These are phyloP conservation scores for Mycena olivaceomarginata DNA, from an alignment of 768 basidiomycete species.

Conservation along the genomic window DNA sequence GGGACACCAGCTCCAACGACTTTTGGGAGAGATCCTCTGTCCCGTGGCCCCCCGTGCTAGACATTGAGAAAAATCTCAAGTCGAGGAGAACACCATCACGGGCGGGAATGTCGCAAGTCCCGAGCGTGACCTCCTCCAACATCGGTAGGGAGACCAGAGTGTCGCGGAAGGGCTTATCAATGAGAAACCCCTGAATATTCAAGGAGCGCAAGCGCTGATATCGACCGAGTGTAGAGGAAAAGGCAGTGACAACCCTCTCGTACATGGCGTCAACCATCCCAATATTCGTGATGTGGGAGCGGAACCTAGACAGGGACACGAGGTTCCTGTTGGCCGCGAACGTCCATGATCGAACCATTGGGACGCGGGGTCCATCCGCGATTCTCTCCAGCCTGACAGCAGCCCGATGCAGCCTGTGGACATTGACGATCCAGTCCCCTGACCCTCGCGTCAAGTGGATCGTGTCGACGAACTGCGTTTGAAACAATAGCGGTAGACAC, in stretches of 20 bases:
- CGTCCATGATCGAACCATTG: constrained; percentile 1
- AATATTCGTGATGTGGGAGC: not conserved
- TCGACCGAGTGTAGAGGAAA: constrained; percentile 11
- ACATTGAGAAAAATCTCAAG: not conserved
- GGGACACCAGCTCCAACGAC: no score
- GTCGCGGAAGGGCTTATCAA: constrained; percentile 6
- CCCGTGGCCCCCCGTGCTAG: not conserved
- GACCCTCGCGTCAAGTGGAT: not conserved
- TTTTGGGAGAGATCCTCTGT: not conserved
- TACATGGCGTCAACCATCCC: not conserved
- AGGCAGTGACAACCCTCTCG: not conserved
- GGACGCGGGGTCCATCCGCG: not conserved
- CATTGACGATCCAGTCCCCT: not conserved
- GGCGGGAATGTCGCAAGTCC: not conserved
- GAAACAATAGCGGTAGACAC: not conserved
- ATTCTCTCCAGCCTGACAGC: not conserved
- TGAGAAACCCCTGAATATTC: not conserved
- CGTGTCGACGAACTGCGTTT: not conserved
- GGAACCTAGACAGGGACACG: not conserved
- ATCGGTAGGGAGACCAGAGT: constrained; percentile 8
- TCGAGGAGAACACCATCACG: not conserved
- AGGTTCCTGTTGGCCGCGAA: not conserved
- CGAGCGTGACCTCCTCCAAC: constrained; percentile 3
- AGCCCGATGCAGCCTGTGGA: not conserved
- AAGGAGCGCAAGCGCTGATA: constrained; percentile 8